These are phyloP conservation scores for Saccharomycodes ludwigii DNA, from an alignment of 805 yeast species.

Conservation along the genomic window DNA sequence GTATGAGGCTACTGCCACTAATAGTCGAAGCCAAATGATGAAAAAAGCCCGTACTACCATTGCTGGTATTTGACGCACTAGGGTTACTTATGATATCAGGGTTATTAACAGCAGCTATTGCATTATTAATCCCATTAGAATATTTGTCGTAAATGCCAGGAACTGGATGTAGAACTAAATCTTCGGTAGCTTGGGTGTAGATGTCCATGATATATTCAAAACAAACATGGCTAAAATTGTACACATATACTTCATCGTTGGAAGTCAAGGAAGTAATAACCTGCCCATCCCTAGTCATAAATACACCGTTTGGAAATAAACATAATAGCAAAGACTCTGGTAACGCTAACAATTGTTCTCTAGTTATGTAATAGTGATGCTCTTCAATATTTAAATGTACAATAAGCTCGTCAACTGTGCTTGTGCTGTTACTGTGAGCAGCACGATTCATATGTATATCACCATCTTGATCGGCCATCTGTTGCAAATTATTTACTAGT, in stretches of 20 bases:
- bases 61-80: constrained; percentile 1
- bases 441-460: no score
- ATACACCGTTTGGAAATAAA: constrained; percentile 82
- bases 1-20: constrained; percentile 15
- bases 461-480: no score
- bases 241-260: constrained; percentile 62
- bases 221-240: constrained; percentile 73
- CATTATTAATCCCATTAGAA: constrained; percentile 9
- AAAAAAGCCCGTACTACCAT: constrained; percentile 15
- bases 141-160: constrained; percentile 26
- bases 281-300: constrained; percentile 63
- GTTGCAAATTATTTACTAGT: no score
- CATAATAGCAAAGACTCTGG: constrained; percentile 86
- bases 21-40: constrained; percentile 4
- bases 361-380: constrained; percentile 54
- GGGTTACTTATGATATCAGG: constrained; percentile 4
- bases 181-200: constrained; percentile 59
- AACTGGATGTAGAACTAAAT: constrained; percentile 31
- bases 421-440: no score
- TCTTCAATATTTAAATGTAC: constrained; percentile 76
- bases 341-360: constrained; percentile 81
- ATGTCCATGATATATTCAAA: constrained; percentile 69
- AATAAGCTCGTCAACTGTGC: constrained; percentile 35
- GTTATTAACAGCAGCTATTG: constrained; percentile 10
- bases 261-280: constrained; percentile 71